These are phyloP conservation scores for Fennellomyces sp. DNA, from an alignment of 371 early-diverging fungal genomes.

Conservation along the genomic window DNA sequence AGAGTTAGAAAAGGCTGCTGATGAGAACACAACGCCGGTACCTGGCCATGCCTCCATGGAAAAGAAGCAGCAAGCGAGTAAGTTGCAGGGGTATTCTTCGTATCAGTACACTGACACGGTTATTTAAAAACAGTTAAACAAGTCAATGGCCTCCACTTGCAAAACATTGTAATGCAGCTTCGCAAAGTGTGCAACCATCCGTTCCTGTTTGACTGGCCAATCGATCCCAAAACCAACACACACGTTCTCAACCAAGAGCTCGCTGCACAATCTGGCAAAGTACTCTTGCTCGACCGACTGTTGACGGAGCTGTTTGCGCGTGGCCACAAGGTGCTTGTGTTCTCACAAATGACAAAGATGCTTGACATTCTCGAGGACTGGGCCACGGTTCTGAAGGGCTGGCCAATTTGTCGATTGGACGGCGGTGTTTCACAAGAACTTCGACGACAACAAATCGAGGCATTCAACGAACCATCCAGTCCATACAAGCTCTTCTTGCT, in stretches of 20 bases:
- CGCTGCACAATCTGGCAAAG: constrained; percentile 83
- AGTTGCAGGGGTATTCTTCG: no score
- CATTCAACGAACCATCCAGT: constrained; percentile 54
- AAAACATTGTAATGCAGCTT: constrained; percentile 91
- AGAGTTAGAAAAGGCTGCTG: constrained; percentile 47
- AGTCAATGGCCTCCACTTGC: constrained; percentile 63
- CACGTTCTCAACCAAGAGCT: constrained; percentile 56
- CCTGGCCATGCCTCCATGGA: constrained; percentile 2
- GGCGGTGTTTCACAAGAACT: constrained; percentile 83
- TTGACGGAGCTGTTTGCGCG: constrained; percentile 75
- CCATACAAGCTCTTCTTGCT: constrained; percentile 86
- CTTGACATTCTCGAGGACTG: constrained; percentile 94
- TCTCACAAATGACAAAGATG: constrained; percentile 94
- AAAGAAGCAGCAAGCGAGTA: constrained; percentile 26
- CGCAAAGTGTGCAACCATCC: constrained; percentile 97
- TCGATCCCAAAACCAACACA: constrained; percentile 53
- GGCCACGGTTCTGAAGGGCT: constrained; percentile 72
- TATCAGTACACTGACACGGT: no score
- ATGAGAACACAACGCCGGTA: constrained; percentile 17
- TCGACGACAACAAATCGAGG: constrained; percentile 77
- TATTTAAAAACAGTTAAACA: constrained; percentile 35
- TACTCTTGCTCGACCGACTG: constrained; percentile 84
- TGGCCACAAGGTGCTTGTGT: constrained; percentile 91
- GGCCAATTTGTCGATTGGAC: constrained; percentile 93
- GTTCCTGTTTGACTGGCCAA: constrained; percentile 84